Conservation (phyloP, 164 flowering plant species). For the Stephania yunnanensis region DNA sequence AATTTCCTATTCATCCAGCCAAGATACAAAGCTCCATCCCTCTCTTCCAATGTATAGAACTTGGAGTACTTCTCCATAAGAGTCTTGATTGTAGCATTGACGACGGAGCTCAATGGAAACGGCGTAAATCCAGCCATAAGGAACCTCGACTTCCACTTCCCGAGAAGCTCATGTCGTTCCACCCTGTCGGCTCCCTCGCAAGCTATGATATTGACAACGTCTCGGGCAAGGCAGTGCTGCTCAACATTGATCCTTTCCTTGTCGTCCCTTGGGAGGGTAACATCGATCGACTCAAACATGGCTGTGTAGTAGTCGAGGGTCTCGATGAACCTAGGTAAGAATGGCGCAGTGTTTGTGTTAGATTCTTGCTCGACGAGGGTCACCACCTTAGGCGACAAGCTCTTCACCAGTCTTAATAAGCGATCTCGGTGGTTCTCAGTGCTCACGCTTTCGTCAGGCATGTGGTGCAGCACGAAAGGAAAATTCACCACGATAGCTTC, state of each 20-base stretch:
- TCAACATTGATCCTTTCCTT: conserved; percentile 67
- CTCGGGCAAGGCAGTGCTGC: conserved; percentile 81
- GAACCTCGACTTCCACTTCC: conserved; percentile 65
- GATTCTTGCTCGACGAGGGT: conserved; percentile 80
- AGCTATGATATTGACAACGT: conserved; percentile 73
- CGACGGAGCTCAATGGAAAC: conserved; percentile 54
- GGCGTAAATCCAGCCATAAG: conserved; percentile 71
- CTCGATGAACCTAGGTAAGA: conserved; percentile 55
- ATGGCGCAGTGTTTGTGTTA: conserved; percentile 61
- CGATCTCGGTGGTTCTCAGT: conserved; percentile 63
- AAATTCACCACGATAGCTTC: conserved; percentile 79
- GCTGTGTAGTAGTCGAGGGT: conserved; percentile 51
- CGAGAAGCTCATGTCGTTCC: conserved; percentile 65
- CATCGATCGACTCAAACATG: conserved; percentile 71
- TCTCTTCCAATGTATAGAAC: conserved; percentile 54
- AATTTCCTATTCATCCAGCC: conserved; percentile 65
- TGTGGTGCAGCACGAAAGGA: conserved; percentile 60
- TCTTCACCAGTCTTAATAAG: conserved; percentile 54
- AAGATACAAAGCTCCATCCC: conserved; percentile 57
- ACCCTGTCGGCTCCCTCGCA: conserved; percentile 79
- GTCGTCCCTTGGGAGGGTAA: conserved; percentile 51
- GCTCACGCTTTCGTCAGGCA: conserved; percentile 80
- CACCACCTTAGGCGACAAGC: conserved; percentile 74
- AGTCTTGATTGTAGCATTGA: conserved; percentile 49
- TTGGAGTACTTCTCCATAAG: conserved; percentile 47